These are phyloP conservation scores for Setaria viridis DNA, from an alignment of 202 grass and related monocot genomes.

Conservation along the genomic window DNA sequence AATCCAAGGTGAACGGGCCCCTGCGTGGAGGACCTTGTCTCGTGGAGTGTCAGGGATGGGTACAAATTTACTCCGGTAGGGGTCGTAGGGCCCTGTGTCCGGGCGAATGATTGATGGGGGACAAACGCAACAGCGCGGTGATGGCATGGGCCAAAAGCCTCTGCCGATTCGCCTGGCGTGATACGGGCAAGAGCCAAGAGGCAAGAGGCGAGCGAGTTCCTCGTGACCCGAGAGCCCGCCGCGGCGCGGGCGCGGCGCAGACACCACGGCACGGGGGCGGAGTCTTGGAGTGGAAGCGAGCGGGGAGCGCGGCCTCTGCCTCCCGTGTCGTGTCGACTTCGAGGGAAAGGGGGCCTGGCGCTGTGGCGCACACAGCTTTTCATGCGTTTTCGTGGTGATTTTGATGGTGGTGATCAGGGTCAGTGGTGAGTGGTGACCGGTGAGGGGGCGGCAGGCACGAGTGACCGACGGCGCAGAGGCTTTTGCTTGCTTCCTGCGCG, in stretches of 20 bases:
- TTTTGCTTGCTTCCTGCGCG: background rate
- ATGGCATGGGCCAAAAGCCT: constrained; percentile 14
- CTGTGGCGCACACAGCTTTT: constrained; percentile 23
- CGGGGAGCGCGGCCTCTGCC: background rate
- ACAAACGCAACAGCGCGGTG: constrained; percentile 7
- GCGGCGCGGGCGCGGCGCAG: too few relatives aligned
- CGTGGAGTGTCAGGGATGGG: constrained; percentile 25
- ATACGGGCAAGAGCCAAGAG: background rate
- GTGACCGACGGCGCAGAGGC: background rate
- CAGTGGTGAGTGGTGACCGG: background rate
- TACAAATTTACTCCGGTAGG: constrained; percentile 14
- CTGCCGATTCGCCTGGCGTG: constrained; percentile 9
- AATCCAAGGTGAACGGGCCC: background rate
- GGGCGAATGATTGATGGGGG: constrained; percentile 40
- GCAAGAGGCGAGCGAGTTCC: background rate
- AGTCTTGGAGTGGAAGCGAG: background rate
- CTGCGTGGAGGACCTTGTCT: background rate
- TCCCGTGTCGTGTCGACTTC: background rate
- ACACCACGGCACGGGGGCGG: background rate
- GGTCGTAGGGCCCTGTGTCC: background rate
- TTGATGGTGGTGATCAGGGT: background rate
- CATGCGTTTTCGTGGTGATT: constrained; percentile 27
- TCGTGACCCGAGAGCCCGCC: background rate
- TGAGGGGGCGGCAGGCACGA: background rate
- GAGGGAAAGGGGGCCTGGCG: background rate